Percentiles rank a stretch among this genome's conserved stretches.
Conservation (phyloP, 2,329 filamentous ascomycete species). For the Pezicula neosporulosa region DNA sequence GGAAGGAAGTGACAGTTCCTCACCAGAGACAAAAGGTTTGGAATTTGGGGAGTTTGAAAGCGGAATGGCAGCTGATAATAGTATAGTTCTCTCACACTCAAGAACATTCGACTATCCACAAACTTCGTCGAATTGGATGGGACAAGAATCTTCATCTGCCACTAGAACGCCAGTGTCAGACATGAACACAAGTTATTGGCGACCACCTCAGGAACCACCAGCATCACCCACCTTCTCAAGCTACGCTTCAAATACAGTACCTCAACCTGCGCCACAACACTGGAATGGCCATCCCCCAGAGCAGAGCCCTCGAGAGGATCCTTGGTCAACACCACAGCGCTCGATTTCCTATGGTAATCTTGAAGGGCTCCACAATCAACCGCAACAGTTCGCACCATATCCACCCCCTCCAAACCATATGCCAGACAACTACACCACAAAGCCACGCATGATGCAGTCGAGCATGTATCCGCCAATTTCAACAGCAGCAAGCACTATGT, state of each 20-base stretch:
- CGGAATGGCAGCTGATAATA: constrained; percentile 12
- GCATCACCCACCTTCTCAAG: constrained; percentile 47
- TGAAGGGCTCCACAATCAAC: constrained; percentile 22
- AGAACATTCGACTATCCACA: constrained; percentile 24
- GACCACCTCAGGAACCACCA: constrained; percentile 47
- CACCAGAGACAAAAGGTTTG: constrained; percentile 28
- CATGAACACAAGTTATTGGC: constrained; percentile 41
- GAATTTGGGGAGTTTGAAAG: background rate
- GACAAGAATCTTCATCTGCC: constrained; percentile 22
- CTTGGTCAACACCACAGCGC: constrained; percentile 28
- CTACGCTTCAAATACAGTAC: constrained; percentile 37
- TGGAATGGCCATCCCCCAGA: constrained; percentile 25
- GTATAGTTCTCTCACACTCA: constrained; percentile 22
- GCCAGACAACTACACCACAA: constrained; percentile 20
- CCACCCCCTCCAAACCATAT: constrained; percentile 12
- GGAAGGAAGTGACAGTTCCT: constrained; percentile 30
- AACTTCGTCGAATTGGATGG: constrained; percentile 26
- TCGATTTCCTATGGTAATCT: constrained; percentile 30
- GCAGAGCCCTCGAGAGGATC: constrained; percentile 22
- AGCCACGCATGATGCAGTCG: constrained; percentile 18
- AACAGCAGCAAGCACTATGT: constrained; percentile 15
- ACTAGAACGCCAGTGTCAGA: constrained; percentile 36
- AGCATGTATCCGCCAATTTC: constrained; percentile 25
- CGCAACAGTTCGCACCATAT: constrained; percentile 22
- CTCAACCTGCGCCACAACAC: constrained; percentile 21